phyloP scores from a whole-genome alignment of 768 basidiomycete species.

The Pleurotus sapidus region DNA sequence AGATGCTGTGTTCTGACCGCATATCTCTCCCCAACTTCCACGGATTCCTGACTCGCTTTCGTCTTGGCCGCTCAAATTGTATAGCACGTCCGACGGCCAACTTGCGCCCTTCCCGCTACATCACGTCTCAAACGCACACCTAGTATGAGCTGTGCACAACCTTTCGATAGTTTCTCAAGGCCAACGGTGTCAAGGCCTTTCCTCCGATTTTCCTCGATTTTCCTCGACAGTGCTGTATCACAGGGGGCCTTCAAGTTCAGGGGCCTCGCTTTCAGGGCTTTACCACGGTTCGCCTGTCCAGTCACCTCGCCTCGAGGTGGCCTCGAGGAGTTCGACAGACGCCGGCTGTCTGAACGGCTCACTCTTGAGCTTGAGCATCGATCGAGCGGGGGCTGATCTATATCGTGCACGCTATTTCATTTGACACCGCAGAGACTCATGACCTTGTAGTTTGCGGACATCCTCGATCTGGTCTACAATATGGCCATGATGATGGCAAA shows the following conservation, averaged over 20 bases:
- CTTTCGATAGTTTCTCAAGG: no score
- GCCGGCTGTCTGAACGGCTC: neutral
- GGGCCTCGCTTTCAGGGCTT: neutral
- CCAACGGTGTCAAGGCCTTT: no score
- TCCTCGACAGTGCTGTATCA: no score
- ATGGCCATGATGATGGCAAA: slow-evolving; percentile 4
- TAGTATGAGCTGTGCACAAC: no score
- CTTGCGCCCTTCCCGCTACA: no score
- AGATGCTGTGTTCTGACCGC: no score
- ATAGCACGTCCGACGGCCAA: no score
- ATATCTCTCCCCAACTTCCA: no score
- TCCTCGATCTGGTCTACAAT: neutral
- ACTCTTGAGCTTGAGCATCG: neutral
- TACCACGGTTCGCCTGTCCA: neutral
- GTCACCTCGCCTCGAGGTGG: neutral
- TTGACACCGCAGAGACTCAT: neutral
- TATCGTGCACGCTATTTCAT: neutral
- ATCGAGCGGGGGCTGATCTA: neutral
- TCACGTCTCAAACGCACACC: no score
- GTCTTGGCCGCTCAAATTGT: no score
- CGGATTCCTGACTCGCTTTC: no score
- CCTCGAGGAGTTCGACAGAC: neutral
- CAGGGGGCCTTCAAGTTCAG: neutral
- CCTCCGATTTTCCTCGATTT: no score
- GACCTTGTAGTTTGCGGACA: neutral